phyloP scores from a whole-genome alignment of 139 green algal genomes.

The Volvox reticuliferus region DNA sequence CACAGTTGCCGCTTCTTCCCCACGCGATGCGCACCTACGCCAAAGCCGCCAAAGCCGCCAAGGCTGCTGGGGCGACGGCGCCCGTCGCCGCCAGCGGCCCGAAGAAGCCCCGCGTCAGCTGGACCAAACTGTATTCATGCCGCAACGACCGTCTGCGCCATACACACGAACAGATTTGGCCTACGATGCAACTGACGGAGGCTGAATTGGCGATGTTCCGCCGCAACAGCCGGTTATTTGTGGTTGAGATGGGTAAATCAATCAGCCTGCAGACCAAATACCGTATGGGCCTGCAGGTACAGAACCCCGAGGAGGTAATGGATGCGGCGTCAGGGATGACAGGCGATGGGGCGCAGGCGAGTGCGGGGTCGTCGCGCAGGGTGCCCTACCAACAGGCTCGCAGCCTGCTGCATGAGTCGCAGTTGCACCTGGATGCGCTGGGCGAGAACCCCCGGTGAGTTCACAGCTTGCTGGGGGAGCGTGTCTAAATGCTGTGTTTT shows the following conservation, averaged over 20 bases:
- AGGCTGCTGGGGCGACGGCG: background rate
- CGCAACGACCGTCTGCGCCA: conserved; percentile 55
- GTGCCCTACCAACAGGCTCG: conserved; percentile 50
- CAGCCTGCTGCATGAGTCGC: conserved; percentile 54
- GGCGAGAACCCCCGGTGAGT: conserved; percentile 58
- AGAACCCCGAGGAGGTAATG: background rate
- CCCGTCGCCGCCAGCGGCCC: background rate
- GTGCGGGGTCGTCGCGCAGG: background rate
- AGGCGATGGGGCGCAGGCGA: background rate
- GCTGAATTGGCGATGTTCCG: conserved; percentile 49
- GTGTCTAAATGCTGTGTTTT: too few species aligned
- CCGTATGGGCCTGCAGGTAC: conserved; percentile 13
- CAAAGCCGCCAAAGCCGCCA: conserved; percentile 21
- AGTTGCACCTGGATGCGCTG: conserved; percentile 61
- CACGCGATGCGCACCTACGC: conserved; percentile 4
- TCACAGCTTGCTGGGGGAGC: background rate
- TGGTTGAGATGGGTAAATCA: conserved; percentile 49
- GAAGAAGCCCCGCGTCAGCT: conserved; percentile 24
- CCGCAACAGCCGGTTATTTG: conserved; percentile 55
- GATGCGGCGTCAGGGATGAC: background rate
- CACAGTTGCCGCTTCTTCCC: background rate
- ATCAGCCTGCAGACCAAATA: conserved; percentile 57
- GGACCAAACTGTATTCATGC: conserved; percentile 47
- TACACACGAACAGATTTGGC: conserved; percentile 64
- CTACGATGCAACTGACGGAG: conserved; percentile 54